phyloP scores from a whole-genome alignment of 1,284 basidiomycete species.

The Marasmius oreades region DNA sequence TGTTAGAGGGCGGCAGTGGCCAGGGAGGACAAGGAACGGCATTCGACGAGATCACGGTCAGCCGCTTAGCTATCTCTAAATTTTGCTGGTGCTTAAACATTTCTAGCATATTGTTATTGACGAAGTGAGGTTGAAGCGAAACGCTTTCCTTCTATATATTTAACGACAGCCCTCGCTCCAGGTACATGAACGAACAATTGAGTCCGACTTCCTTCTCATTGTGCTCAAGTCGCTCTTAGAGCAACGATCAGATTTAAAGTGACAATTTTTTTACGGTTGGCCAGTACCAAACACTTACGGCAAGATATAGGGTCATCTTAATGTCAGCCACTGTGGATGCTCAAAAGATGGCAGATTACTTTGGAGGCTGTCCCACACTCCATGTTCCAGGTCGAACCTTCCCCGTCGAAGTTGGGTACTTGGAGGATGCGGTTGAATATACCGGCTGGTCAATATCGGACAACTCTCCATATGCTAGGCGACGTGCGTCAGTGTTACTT shows the following conservation, averaged over 20 bases:
- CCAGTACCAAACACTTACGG: not conserved
- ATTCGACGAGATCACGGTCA: slow-evolving; percentile 91
- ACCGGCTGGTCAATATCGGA: slow-evolving; percentile 85
- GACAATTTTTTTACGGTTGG: slow-evolving; percentile 13
- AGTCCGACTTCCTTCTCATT: slow-evolving; percentile 96
- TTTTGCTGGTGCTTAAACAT: slow-evolving; percentile 7
- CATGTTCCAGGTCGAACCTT: slow-evolving; percentile 96
- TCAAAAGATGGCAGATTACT: slow-evolving; percentile 91
- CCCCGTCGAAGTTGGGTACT: slow-evolving; percentile 84
- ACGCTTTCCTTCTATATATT: too few species aligned
- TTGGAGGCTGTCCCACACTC: slow-evolving; percentile 86
- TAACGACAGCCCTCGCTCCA: slow-evolving; percentile 25
- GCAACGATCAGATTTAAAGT: slow-evolving; percentile 84
- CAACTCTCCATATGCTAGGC: slow-evolving; percentile 81
- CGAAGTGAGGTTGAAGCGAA: slow-evolving; percentile 48
- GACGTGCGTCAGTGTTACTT: slow-evolving; percentile 41
- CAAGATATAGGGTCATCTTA: slow-evolving; percentile 71
- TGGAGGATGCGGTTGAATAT: slow-evolving; percentile 92
- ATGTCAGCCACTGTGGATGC: slow-evolving; percentile 99
- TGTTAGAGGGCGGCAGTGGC: slow-evolving; percentile 84
- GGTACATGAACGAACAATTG: slow-evolving; percentile 95
- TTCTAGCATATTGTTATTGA: slow-evolving; percentile 82
- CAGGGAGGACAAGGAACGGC: slow-evolving; percentile 67
- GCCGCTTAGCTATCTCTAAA: slow-evolving; percentile 19
- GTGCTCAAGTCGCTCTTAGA: slow-evolving; percentile 88